Evolutionary conservation across 2,329 filamentous ascomycete species (phyloP).

Genomic region (Diplodia corticola): DNA sequence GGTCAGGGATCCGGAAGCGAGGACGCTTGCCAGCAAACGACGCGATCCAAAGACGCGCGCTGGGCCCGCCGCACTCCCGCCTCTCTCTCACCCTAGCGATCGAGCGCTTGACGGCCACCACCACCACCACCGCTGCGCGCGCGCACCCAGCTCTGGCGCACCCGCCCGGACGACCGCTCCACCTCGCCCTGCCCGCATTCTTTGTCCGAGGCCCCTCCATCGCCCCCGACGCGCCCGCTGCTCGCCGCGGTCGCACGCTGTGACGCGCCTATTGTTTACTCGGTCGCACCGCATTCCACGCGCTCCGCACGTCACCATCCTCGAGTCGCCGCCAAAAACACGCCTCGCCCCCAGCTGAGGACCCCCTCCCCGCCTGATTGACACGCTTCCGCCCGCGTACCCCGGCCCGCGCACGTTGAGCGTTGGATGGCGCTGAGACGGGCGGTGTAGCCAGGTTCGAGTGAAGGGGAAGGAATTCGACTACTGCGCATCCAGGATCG

Average conservation of each 20-base stretch:
- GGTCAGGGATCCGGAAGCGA: constrained; percentile 18
- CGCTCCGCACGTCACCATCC: constrained; percentile 19
- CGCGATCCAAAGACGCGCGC: constrained; percentile 14
- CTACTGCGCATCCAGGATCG: constrained; percentile 16
- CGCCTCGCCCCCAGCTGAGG: constrained; percentile 9
- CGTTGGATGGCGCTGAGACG: constrained; percentile 21
- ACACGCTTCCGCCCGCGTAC: constrained; percentile 14
- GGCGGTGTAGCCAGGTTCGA: constrained; percentile 22
- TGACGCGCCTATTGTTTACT: constrained; percentile 24
- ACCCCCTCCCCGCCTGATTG: constrained; percentile 4
- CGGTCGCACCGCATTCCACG: constrained; percentile 22
- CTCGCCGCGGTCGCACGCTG: constrained; percentile 6
- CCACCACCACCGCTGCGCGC: constrained; percentile 10
- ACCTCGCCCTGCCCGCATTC: constrained; percentile 17
- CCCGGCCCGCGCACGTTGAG: constrained; percentile 18
- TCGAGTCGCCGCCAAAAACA: constrained; percentile 19
- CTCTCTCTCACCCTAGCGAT: constrained; percentile 11
- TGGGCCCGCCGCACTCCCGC: constrained; percentile 12
- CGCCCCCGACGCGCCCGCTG: constrained; percentile 14
- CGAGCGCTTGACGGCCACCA: constrained; percentile 9
- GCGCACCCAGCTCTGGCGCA: constrained; percentile 5
- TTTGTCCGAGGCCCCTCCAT: constrained; percentile 4
- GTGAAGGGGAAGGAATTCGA: constrained; percentile 22
- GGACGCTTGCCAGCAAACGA: constrained; percentile 16
- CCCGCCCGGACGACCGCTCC: not conserved